phyloP scores from a whole-genome alignment of 164 flowering plant genomes.

The Magnolia kwangsiensis region DNA sequence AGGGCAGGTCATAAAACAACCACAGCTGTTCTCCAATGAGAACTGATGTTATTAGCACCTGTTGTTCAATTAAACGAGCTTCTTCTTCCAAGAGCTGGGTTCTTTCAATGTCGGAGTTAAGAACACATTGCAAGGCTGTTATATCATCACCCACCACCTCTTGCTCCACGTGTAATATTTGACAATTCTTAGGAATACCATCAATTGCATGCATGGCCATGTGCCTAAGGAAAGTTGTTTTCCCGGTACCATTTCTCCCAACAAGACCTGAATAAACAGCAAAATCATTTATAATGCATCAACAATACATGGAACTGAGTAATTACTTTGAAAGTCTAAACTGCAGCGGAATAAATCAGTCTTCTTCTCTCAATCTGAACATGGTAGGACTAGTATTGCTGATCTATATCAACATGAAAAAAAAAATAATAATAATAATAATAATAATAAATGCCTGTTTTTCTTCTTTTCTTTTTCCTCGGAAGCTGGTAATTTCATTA shows the following conservation, averaged over 20 bases:
- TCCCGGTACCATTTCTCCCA: slow-evolving; percentile 99
- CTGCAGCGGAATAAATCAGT: not conserved
- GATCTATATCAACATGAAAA: too few species aligned
- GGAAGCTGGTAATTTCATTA: too few species aligned
- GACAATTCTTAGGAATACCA: slow-evolving; percentile 92
- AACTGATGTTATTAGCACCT: slow-evolving; percentile 39
- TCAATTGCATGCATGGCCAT: slow-evolving; percentile 99
- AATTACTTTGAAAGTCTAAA: not conserved
- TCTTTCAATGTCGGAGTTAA: slow-evolving; percentile 84
- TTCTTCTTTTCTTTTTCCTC: too few species aligned
- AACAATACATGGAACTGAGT: not conserved
- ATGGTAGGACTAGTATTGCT: too few species aligned
- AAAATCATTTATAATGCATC: not conserved
- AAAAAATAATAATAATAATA: too few species aligned
- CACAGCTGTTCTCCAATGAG: not conserved
- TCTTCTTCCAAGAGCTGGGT: slow-evolving; percentile 86
- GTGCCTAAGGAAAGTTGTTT: slow-evolving; percentile 92
- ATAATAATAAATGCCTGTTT: too few species aligned
- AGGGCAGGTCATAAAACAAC: not conserved
- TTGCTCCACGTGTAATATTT: slow-evolving; percentile 97
- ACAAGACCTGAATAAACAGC: slow-evolving; percentile 60
- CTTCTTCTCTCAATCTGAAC: too few species aligned
- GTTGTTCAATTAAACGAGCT: slow-evolving; percentile 58
- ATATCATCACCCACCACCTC: slow-evolving; percentile 94
- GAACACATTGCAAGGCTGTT: slow-evolving; percentile 91